Conservation (phyloP, 2,329 filamentous ascomycete genomes). For the Gyromitra esculenta region DNA sequence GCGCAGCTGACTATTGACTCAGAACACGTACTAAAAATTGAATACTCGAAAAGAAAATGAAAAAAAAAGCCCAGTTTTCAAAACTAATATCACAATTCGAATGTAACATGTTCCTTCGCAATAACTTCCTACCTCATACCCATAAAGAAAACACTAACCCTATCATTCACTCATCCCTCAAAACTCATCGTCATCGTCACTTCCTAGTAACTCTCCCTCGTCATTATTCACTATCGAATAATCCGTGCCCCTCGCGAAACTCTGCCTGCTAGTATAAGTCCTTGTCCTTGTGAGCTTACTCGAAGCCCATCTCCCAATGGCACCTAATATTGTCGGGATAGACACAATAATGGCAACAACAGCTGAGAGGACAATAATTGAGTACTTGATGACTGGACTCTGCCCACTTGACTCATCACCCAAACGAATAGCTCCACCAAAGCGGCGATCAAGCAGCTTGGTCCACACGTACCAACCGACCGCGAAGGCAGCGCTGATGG, state of each 20-base stretch:
- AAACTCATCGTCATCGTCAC: slow-evolving; percentile 91
- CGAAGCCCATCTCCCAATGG: slow-evolving; percentile 76
- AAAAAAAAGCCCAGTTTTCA: slow-evolving; percentile 38
- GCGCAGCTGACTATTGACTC: slow-evolving; percentile 22
- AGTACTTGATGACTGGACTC: slow-evolving; percentile 80
- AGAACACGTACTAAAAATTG: slow-evolving; percentile 37
- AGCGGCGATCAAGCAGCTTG: slow-evolving; percentile 66
- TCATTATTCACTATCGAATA: slow-evolving; percentile 91
- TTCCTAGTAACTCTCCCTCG: slow-evolving; percentile 91
- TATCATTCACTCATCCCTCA: slow-evolving; percentile 59
- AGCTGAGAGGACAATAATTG: slow-evolving; percentile 77
- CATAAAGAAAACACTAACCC: neutral
- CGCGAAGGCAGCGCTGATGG: slow-evolving; percentile 74
- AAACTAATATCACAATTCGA: slow-evolving; percentile 46
- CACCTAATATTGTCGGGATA: slow-evolving; percentile 73
- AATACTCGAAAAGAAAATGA: slow-evolving; percentile 36
- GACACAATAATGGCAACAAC: slow-evolving; percentile 69
- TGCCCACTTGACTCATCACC: slow-evolving; percentile 76
- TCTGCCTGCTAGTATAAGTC: slow-evolving; percentile 86
- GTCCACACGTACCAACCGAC: slow-evolving; percentile 86
- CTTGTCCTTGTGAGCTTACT: slow-evolving; percentile 68
- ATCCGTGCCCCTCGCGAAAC: slow-evolving; percentile 82
- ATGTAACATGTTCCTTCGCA: slow-evolving; percentile 23
- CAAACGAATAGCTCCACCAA: slow-evolving; percentile 71
- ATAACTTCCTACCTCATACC: slow-evolving; percentile 1